phyloP scores from a whole-genome alignment of 2,329 filamentous ascomycete genomes.

The Penicillium concentricum region DNA sequence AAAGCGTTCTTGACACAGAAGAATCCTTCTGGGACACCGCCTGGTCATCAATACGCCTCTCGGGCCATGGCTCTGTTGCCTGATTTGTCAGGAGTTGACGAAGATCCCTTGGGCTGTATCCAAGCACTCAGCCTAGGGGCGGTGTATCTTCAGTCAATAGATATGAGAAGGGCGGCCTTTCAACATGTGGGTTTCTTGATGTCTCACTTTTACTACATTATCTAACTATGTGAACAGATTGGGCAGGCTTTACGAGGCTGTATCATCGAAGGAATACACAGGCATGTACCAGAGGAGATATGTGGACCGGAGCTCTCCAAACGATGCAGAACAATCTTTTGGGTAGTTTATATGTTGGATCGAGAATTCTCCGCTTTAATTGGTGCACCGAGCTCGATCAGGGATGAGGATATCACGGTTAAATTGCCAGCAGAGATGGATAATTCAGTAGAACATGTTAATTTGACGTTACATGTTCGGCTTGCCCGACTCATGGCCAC shows the following conservation, averaged over 20 bases:
- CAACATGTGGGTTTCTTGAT: slow-evolving; percentile 33
- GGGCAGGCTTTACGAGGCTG: slow-evolving; percentile 30
- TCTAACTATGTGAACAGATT: slow-evolving; percentile 16
- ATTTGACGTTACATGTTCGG: slow-evolving; percentile 27
- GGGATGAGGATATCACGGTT: slow-evolving; percentile 31
- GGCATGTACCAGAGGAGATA: slow-evolving; percentile 27
- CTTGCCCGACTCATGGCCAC: slow-evolving; percentile 26
- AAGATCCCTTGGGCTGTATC: slow-evolving; percentile 32
- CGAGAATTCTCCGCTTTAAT: slow-evolving; percentile 30
- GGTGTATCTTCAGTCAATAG: slow-evolving; percentile 43
- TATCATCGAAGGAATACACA: slow-evolving; percentile 30
- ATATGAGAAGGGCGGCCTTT: slow-evolving; percentile 42
- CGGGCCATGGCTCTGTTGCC: slow-evolving; percentile 43
- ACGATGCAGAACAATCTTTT: slow-evolving; percentile 28
- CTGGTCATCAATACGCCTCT: slow-evolving; percentile 41
- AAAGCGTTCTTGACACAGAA: slow-evolving; percentile 52
- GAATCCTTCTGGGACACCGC: slow-evolving; percentile 29
- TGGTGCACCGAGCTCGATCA: slow-evolving; percentile 28
- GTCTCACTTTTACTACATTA: background rate
- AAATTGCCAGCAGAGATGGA: slow-evolving; percentile 23
- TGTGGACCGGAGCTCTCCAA: slow-evolving; percentile 24
- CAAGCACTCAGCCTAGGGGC: slow-evolving; percentile 39
- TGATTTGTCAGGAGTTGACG: slow-evolving; percentile 34
- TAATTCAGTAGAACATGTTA: slow-evolving; percentile 22
- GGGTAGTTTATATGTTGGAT: slow-evolving; percentile 32